These are phyloP conservation scores for Plasmodium vinckei DNA, from an alignment of 169 alveolate species.

Conservation along the genomic window DNA sequence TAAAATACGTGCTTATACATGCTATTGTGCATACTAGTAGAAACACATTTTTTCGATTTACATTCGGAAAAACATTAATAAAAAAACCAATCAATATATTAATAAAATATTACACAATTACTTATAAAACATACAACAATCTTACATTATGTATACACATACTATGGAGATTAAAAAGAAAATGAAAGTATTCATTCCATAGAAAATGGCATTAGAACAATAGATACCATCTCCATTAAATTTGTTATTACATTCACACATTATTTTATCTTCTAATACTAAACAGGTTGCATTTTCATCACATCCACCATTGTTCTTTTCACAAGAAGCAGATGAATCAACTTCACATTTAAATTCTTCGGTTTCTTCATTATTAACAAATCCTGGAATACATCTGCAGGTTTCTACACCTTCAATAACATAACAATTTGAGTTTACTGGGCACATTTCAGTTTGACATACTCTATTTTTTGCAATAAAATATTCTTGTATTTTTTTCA, in stretches of 20 bases:
- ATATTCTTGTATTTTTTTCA: slow-evolving; percentile 12
- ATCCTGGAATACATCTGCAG: slow-evolving; percentile 60
- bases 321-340: slow-evolving; percentile 32
- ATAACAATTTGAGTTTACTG: slow-evolving; percentile 50
- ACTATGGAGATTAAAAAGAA: slow-evolving; percentile 16
- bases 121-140: too few relatives aligned
- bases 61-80: too few relatives aligned
- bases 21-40: too few relatives aligned
- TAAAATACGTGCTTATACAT: too few relatives aligned
- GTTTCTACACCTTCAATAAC: slow-evolving; percentile 44
- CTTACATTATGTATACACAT: slow-evolving; percentile 6
- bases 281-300: slow-evolving; percentile 37
- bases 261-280: slow-evolving; percentile 28
- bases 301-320: slow-evolving; percentile 55
- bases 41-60: too few relatives aligned
- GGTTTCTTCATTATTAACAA: slow-evolving; percentile 11
- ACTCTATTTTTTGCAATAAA: slow-evolving; percentile 33
- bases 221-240: slow-evolving; percentile 60
- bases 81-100: too few relatives aligned
- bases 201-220: slow-evolving; percentile 31
- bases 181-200: slow-evolving; percentile 32
- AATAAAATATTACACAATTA: too few relatives aligned
- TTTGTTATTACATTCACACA: slow-evolving; percentile 42
- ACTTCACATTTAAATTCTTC: slow-evolving; percentile 16
- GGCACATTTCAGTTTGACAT: slow-evolving; percentile 33